Base-by-base conservation (phyloP, 148 eudicot species). In the Chenopodium berlandieri region DNA sequence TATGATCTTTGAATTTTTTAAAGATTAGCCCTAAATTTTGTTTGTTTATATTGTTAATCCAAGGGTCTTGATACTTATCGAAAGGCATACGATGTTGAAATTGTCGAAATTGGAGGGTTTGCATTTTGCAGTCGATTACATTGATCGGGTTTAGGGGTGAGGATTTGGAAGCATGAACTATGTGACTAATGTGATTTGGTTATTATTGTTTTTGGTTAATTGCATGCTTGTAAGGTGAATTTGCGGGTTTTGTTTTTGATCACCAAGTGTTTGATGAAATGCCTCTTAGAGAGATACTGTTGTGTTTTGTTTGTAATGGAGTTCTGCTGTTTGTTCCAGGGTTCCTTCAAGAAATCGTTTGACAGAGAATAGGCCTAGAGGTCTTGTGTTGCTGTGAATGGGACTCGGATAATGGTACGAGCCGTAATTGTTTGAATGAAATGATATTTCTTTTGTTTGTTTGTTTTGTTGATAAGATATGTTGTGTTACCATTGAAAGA, bases 131-230 rank as follows among this genome's bases (percentile, higher is more conserved):
- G 44, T 90, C 96, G 66, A 93, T 95, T 73, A 90, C 85, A 83
- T 93, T 97, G 77, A 93, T 93, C 97, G 97, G 97, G 72, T 95
- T 93, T 69, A 89, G 97, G 82, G 97, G 97, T 11, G 97, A 95
- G 92, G 98, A 97, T 8, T 86, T 95, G 85, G 97, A 16, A 95
- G 98, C 82, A 95, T 95, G 97, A 95, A 97, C 68, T 93, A 92
- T 79, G 98, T 95, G 1, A 93, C 87, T 76, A 97, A 95, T 82
- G 98, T 95, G 93, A 46, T 40, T 40, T 40, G 7, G 44, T 40
- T 40, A 40, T 40, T 40, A 40, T 40, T 40, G 7, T 40, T 6
- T 6, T 5, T 40, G 44, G 44, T 40, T 94, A 93, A 75, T 76
- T 93, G 85, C 96, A 92, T 90, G 98, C 93, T 32, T 95, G 91